Conservation (phyloP, 73 alveolate genomes). For the Stentor roeselii region DNA sequence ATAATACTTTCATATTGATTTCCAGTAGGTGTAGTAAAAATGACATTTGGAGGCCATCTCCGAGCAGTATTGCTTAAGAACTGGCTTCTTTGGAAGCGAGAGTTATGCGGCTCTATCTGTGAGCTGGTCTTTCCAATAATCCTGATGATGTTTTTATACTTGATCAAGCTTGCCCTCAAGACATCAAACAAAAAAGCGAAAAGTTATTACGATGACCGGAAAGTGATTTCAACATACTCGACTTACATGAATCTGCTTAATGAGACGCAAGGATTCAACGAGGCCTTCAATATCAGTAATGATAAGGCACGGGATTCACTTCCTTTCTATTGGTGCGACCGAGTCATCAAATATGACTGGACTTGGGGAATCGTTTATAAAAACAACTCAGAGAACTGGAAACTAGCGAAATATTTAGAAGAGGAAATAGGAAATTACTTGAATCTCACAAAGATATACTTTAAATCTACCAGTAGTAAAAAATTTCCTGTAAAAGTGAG, state of each 20-base stretch:
- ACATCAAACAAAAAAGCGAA: background rate
- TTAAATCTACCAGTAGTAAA: background rate
- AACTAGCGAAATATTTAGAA: background rate
- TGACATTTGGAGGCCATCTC: conserved; percentile 39
- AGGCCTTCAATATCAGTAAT: background rate
- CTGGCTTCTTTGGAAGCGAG: conserved; percentile 64
- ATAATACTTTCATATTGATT: no score
- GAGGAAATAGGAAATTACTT: background rate
- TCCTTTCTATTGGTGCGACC: background rate
- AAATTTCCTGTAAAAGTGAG: background rate
- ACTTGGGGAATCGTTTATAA: background rate
- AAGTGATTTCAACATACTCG: background rate
- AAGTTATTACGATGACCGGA: background rate
- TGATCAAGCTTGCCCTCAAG: background rate
- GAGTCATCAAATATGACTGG: background rate
- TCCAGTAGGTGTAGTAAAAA: conserved; percentile 18
- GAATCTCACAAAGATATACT: background rate
- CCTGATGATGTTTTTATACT: conserved; percentile 34
- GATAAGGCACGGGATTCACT: background rate
- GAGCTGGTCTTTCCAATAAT: conserved; percentile 69
- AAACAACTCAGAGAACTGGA: background rate
- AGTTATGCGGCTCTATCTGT: conserved; percentile 50
- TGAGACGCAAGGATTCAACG: background rate
- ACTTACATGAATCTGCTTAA: background rate
- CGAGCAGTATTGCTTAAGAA: conserved; percentile 74